A percentile compares a stretch with the other conserved stretches of the same genome.
Evolutionary conservation across 2,329 filamentous ascomycete genomes (phyloP).

Genomic region (Cercospora sojina): DNA sequence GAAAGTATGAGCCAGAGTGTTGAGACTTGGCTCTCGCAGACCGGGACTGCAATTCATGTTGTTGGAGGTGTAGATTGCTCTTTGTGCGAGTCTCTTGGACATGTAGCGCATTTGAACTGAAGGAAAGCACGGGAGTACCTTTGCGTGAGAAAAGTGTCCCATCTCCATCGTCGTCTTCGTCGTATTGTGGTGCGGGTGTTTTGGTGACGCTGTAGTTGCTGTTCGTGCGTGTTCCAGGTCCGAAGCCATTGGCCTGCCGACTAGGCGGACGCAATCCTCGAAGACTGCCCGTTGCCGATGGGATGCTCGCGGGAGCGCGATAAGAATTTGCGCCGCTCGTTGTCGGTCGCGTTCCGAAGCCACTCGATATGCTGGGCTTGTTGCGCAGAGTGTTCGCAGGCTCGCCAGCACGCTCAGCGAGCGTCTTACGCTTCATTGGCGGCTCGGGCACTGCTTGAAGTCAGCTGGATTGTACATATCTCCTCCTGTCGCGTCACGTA

Average conservation of each 20-base stretch:
- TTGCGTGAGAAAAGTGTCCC: constrained; percentile 41
- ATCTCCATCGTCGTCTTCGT: constrained; percentile 41
- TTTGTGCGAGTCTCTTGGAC: constrained; percentile 38
- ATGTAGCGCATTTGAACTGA: constrained; percentile 31
- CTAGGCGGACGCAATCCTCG: constrained; percentile 45
- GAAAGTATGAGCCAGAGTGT: constrained; percentile 31
- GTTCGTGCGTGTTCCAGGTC: constrained; percentile 14
- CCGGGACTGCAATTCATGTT: constrained; percentile 15
- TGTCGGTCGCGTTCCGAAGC: constrained; percentile 26
- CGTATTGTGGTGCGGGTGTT: constrained; percentile 14
- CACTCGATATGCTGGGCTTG: constrained; percentile 23
- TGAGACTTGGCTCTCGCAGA: constrained; percentile 32
- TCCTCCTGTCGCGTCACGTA: constrained; percentile 30
- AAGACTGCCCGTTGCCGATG: constrained; percentile 30
- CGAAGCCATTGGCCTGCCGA: constrained; percentile 44
- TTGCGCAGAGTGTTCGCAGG: constrained; percentile 37
- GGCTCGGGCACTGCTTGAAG: constrained; percentile 45
- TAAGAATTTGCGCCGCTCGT: constrained; percentile 41
- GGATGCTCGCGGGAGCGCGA: constrained; percentile 44
- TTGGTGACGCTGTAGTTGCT: constrained; percentile 15
- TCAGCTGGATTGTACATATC: background rate
- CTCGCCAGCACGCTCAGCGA: constrained; percentile 50
- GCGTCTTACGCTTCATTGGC: constrained; percentile 53
- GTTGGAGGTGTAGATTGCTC: constrained; percentile 28
- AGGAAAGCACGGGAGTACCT: constrained; percentile 48